Evolutionary conservation across 352 stramenopile species (phyloP), one percentile per base, ranked within the genome.

Genomic region (Albugo candida): DNA sequence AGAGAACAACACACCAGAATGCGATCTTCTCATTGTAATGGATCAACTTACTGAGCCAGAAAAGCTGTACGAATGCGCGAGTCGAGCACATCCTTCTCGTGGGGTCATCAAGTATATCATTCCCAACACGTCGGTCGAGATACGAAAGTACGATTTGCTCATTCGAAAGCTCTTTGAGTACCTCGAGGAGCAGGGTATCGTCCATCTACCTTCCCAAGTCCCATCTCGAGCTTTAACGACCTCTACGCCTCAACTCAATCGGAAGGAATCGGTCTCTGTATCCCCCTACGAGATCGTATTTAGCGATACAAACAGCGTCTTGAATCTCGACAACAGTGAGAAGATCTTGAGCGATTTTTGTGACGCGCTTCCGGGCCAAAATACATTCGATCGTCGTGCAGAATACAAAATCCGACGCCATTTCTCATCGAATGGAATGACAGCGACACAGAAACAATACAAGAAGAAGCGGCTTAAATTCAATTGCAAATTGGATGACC

Each of bases 401-500:
- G 66, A 86, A 48, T 92, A 92, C 43, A 65, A 63, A 13, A 62
- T 88, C 27, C 81, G 72, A 52, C 70, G 78, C 8, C 71, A 83
- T 19, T 45, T 45, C 16, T 35, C 47, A 13, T 54, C 52, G 2
- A 43, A 43, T 43, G 62, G 50, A 10, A 78, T 84, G 46, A 63
- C 69, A n/a, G 47, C 55, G 6, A 58, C 68, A 1, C 48, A 67
- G 27, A 85, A 85, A 52, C 56, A 63, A 48, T 49, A 56, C 0
- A 78, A 78, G 48, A 88, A 88, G 54, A 85, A 85, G 34, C 56
- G 69, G n/a, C 49, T 78, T 13, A 82, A 81, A 56, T 84, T 81
- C 44, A 87, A 88, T 49, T 54, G 64, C 27, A 81, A 80, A 38
- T 55, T 88, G 41, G 66, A 73, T 18, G 75, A 88, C 51, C 80